phyloP scores from a whole-genome alignment of 1,139 yeast species.

The Saccharomyces uvarum region DNA sequence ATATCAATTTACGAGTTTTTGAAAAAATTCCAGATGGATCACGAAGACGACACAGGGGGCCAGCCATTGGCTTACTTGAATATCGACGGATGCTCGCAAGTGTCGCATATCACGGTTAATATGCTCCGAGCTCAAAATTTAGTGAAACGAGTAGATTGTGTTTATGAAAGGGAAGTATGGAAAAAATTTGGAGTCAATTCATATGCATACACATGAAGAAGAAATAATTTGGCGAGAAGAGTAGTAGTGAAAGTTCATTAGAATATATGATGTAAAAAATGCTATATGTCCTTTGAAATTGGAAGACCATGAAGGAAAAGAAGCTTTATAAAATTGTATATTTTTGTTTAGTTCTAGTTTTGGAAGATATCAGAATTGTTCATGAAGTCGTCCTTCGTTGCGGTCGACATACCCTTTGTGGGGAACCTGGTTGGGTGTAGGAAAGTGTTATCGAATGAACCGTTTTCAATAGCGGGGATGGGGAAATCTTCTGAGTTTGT shows the following conservation, averaged over 20 bases:
- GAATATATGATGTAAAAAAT: background rate
- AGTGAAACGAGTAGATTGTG: slow-evolving; percentile 21
- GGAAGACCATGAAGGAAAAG: background rate
- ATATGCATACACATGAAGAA: slow-evolving; percentile 11
- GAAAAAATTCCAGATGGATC: slow-evolving; percentile 10
- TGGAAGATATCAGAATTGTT: background rate
- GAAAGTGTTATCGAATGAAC: background rate
- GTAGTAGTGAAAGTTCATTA: background rate
- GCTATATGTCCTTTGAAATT: background rate
- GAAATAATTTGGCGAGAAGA: background rate
- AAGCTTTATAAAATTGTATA: background rate
- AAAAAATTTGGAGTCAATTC: slow-evolving; percentile 27
- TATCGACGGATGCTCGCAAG: slow-evolving; percentile 25
- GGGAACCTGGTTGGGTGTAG: background rate
- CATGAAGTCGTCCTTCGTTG: background rate
- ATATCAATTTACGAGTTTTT: slow-evolving; percentile 26
- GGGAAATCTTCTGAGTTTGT: background rate
- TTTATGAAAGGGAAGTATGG: slow-evolving; percentile 28
- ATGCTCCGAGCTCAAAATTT: slow-evolving; percentile 18
- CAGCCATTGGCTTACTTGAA: slow-evolving; percentile 18
- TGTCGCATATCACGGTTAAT: slow-evolving; percentile 27
- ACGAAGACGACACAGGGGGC: slow-evolving; percentile 8
- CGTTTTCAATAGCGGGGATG: background rate
- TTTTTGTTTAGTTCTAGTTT: background rate
- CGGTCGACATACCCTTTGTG: background rate